phyloP scores from a whole-genome alignment of 257 asterid genomes.

The Linderniella brevidens region DNA sequence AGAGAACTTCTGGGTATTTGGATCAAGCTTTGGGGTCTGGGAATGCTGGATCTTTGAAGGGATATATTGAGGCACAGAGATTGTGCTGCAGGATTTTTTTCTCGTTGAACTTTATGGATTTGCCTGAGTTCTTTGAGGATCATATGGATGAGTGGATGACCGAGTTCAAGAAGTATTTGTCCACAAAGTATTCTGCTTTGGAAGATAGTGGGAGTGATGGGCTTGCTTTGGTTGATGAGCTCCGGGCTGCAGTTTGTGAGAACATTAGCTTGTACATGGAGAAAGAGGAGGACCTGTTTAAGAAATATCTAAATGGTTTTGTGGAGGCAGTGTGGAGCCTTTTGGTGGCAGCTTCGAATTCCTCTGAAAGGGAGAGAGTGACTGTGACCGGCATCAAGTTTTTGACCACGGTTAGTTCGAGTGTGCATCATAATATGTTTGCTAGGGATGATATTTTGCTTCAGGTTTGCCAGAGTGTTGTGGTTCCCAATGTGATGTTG shows the following conservation, averaged over 20 bases:
- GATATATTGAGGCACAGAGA: conserved; percentile 69
- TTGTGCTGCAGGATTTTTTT: conserved; percentile 71
- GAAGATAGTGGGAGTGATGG: conserved; percentile 70
- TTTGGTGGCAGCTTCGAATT: conserved; percentile 48
- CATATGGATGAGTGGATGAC: conserved; percentile 86
- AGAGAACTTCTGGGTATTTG: conserved; percentile 34
- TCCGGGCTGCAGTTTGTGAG: conserved; percentile 85
- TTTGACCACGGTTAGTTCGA: conserved; percentile 63
- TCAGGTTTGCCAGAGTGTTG: conserved; percentile 67
- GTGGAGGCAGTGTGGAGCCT: conserved; percentile 88
- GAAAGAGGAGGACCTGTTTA: conserved; percentile 70
- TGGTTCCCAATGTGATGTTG: conserved; percentile 90
- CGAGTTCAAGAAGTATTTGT: conserved; percentile 66
- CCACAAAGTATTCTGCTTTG: conserved; percentile 34
- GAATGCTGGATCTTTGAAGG: conserved; percentile 28
- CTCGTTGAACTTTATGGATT: conserved; percentile 61
- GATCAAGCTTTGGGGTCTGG: conserved; percentile 36
- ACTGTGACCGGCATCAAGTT: conserved; percentile 87
- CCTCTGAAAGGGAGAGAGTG: conserved; percentile 55
- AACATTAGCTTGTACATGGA: conserved; percentile 69
- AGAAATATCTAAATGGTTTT: conserved; percentile 50
- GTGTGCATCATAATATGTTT: conserved; percentile 66
- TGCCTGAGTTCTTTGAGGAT: conserved; percentile 83
- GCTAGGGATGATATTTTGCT: conserved; percentile 61
- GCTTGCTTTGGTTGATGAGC: conserved; percentile 59